Evolutionary conservation across 306 rosid genomes (phyloP).

Genomic region (Quercus glauca): DNA sequence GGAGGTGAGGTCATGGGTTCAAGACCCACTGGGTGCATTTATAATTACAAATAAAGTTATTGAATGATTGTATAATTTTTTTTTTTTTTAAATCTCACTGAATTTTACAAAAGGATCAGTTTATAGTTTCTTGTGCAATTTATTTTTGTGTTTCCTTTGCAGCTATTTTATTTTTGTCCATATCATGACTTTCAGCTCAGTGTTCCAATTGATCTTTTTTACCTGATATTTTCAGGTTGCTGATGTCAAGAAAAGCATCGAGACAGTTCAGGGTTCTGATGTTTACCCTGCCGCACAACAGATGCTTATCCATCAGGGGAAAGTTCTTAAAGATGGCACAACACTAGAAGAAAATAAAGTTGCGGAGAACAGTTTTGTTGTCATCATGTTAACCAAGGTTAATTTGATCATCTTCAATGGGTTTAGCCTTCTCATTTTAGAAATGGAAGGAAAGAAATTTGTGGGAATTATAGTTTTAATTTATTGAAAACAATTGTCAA

Average conservation of each 20-base stretch:
- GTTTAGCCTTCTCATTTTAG: not conserved
- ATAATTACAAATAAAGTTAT: not conserved
- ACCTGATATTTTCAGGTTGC: conserved; percentile 52
- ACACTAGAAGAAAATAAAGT: conserved; percentile 84
- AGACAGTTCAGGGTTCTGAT: conserved; percentile 66
- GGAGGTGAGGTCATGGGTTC: too few species aligned
- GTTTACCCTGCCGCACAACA: conserved; percentile 86
- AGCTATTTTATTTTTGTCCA: not conserved
- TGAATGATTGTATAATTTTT: not conserved
- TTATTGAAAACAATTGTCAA: not conserved
- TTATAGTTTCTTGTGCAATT: not conserved
- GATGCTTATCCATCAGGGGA: conserved; percentile 95
- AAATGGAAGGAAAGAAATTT: not conserved
- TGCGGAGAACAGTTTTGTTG: conserved; percentile 80
- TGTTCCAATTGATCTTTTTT: not conserved
- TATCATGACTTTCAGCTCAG: not conserved
- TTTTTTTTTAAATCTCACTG: not conserved
- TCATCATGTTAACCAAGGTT: conserved; percentile 92
- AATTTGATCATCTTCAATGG: not conserved
- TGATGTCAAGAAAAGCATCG: conserved; percentile 79
- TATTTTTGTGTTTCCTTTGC: not conserved
- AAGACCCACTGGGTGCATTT: too few species aligned
- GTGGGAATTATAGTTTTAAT: not conserved
- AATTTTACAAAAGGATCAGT: not conserved
- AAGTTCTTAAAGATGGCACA: conserved; percentile 78